Percentiles rank a stretch among this genome's conserved stretches.
These are phyloP conservation scores for Botrytis cinerea DNA, from an alignment of 2,329 filamentous ascomycete genomes.

Conservation along the genomic window DNA sequence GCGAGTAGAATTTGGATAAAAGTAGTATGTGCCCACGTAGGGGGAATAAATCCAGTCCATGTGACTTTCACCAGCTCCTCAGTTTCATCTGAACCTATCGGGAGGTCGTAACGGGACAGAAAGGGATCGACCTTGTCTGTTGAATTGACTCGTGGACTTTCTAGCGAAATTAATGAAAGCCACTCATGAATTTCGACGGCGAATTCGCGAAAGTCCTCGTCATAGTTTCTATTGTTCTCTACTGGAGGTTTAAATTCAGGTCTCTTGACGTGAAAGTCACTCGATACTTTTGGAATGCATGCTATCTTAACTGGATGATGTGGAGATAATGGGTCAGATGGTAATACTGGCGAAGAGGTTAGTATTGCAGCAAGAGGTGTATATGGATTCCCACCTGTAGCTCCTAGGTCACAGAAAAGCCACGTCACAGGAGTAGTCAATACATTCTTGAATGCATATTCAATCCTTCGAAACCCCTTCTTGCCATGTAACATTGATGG, in stretches of 20 bases:
- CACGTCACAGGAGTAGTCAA: conserved; percentile 68
- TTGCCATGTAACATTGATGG: conserved; percentile 67
- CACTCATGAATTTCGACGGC: conserved; percentile 71
- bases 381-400: conserved; percentile 46
- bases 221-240: conserved; percentile 42
- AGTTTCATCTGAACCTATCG: conserved; percentile 40
- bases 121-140: conserved; percentile 66
- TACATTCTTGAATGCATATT: conserved; percentile 60
- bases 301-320: conserved; percentile 50
- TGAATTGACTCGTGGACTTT: conserved; percentile 61
- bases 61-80: conserved; percentile 52
- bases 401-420: conserved; percentile 70
- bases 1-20: conserved; percentile 50
- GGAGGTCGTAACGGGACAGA: conserved; percentile 66
- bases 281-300: conserved; percentile 39
- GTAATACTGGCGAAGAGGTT: conserved; percentile 44
- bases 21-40: conserved; percentile 53
- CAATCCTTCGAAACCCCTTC: conserved; percentile 40
- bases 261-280: conserved; percentile 39
- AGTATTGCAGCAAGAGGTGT: conserved; percentile 23
- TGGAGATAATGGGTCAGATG: conserved; percentile 52
- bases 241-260: conserved; percentile 38
- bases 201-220: conserved; percentile 61
- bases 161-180: conserved; percentile 66
- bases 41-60: conserved; percentile 60